Conservation (phyloP, 805 yeast species). For the Metschnikowia koreensis region DNA sequence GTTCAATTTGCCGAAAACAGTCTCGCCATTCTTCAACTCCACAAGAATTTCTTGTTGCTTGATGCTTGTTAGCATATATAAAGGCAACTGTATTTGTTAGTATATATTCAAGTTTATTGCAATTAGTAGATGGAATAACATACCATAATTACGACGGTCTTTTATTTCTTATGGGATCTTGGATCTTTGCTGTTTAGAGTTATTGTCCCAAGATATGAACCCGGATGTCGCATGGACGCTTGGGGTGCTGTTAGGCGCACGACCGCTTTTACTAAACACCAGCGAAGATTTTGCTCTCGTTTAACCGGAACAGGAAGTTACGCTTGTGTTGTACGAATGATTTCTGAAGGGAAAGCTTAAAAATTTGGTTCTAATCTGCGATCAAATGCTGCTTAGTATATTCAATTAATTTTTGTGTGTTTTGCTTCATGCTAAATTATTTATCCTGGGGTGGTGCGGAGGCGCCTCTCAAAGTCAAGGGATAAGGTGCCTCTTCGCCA, state of each 20-base stretch:
- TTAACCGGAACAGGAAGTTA: too few species aligned
- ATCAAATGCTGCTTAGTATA: too few species aligned
- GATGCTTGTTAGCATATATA: conserved; percentile 85
- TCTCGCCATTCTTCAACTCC: conserved; percentile 89
- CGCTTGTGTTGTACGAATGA: too few species aligned
- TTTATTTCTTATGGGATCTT: background rate
- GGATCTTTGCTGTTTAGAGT: background rate
- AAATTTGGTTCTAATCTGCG: too few species aligned
- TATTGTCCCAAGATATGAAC: background rate
- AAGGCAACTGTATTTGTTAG: conserved; percentile 62
- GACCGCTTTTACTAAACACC: background rate
- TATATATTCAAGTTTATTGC: conserved; percentile 5
- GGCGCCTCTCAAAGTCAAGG: conserved; percentile 49
- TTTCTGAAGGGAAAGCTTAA: too few species aligned
- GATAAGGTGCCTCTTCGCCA: conserved; percentile 37
- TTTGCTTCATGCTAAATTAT: background rate
- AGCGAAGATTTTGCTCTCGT: too few species aligned
- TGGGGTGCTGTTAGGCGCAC: conserved; percentile 1
- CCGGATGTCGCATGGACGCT: background rate
- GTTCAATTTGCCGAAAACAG: conserved; percentile 76
- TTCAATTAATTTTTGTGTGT: background rate
- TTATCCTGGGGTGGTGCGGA: conserved; percentile 41
- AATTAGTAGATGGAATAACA: too few species aligned
- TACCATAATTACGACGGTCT: background rate
- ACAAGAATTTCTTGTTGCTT: conserved; percentile 84